Conservation (phyloP, 176 grass and related monocot genomes). For the Avena insularis region DNA sequence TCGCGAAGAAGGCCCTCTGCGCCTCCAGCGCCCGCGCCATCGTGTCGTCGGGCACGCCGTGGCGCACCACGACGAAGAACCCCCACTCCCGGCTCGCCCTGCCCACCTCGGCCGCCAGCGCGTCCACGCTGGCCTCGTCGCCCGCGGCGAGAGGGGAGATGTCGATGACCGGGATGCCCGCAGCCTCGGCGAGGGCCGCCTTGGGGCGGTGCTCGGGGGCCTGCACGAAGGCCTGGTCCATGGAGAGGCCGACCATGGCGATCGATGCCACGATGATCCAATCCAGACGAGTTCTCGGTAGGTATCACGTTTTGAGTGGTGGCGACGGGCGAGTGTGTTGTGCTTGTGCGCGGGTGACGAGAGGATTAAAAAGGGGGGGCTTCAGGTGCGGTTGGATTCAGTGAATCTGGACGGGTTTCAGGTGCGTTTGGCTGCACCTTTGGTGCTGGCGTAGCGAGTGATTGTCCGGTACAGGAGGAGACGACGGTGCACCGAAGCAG, state of each 20-base stretch:
- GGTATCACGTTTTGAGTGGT: neutral
- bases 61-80: slow-evolving; percentile 87
- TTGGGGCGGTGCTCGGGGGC: slow-evolving; percentile 76
- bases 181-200: slow-evolving; percentile 46
- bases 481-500: too few species aligned
- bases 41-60: slow-evolving; percentile 54
- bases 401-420: slow-evolving; percentile 51
- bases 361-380: neutral
- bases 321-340: neutral
- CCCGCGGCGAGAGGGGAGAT: slow-evolving; percentile 50
- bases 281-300: neutral
- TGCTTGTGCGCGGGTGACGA: neutral
- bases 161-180: slow-evolving; percentile 75
- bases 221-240: slow-evolving; percentile 83
- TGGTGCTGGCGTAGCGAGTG: neutral
- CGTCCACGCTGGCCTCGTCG: neutral
- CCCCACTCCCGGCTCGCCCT: slow-evolving; percentile 78
- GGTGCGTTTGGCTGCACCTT: neutral
- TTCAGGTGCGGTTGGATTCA: neutral
- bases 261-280: neutral
- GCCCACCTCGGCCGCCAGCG: slow-evolving; percentile 60
- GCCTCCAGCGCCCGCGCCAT: slow-evolving; percentile 47
- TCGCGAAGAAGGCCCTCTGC: slow-evolving; percentile 64
- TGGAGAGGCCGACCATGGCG: slow-evolving; percentile 53
- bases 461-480: neutral